phyloP scores from a whole-genome alignment of 257 asterid species.

The Solanum pennellii region DNA sequence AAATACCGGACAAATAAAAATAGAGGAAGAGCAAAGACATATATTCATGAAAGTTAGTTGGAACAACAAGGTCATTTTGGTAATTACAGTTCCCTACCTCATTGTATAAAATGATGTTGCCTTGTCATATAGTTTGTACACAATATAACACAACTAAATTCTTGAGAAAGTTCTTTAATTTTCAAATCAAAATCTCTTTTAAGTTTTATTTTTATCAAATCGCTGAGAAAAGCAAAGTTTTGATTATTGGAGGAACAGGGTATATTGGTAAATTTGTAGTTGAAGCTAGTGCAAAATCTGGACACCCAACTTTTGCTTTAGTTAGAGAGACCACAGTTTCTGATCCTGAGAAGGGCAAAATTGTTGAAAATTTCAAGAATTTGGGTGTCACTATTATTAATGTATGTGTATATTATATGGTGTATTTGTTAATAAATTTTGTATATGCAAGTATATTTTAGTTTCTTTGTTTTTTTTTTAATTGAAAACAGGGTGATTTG shows the following conservation, averaged over 20 bases:
- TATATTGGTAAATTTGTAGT: conserved; percentile 63
- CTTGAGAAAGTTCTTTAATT: neutral
- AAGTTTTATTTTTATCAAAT: conserved; percentile 5
- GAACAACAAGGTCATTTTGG: neutral
- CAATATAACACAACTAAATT: neutral
- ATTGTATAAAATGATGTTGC: neutral
- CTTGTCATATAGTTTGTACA: neutral
- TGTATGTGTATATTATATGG: conserved; percentile 21
- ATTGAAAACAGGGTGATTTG: conserved; percentile 38
- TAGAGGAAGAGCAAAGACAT: neutral
- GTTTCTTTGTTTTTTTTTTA: neutral
- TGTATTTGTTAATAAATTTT: neutral
- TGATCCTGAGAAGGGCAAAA: conserved; percentile 56
- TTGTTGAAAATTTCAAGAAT: conserved; percentile 47
- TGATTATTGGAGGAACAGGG: conserved; percentile 88
- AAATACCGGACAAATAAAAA: neutral
- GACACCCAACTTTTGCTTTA: conserved; percentile 67
- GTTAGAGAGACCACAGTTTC: conserved; percentile 39
- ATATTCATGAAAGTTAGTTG: neutral
- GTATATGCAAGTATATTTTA: neutral
- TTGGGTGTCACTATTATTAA: conserved; percentile 45
- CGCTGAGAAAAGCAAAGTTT: conserved; percentile 71
- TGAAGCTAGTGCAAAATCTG: conserved; percentile 59
- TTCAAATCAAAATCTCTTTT: neutral
- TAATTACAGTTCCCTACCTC: neutral